Base-by-base conservation (phyloP, 768 basidiomycete genomes). In the Trametes maxima region DNA sequence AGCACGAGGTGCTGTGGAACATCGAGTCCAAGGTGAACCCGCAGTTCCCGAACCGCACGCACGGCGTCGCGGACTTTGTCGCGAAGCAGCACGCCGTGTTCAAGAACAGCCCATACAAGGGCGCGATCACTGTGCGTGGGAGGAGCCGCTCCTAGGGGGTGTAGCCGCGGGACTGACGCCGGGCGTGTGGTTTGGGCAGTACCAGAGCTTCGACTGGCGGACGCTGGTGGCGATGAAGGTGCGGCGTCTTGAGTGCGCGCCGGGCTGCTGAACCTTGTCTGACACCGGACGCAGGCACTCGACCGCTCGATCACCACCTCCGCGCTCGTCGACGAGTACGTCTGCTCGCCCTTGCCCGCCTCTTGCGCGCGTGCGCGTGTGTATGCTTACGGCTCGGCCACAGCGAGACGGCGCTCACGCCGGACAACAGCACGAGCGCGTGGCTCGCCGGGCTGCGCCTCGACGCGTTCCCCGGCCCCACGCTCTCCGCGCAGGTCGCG, bases 131-230 rank as follows among this genome's bases (percentile, higher is more conserved):
- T 5, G 89, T 89, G 65, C 60, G 84, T 67, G 39, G 40, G 12
- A 5, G 3, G 24, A 11, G 24, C 25, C 12, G 37, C 17, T 43
- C 22, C 28, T 10, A 2, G 6, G 28, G 11, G 17, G 19, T 57
- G 10, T 44, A 40, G 40, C 5, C 10, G 28, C 3, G 24, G 36
- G 10, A 35, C 46, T 63, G 44, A 47, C 16, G 25, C 14, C 10
- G n/a, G n/a, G n/a, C n/a, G n/a, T n/a, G n/a, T n/a, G n/a, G 22
- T 55, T 14, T 35, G 24, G 39, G 49, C 65, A 91, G 89, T 90
- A 84, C 65, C 89, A 94, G 76, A 89, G 88, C 67, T 91, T 92
- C 66, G 87, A 91, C 70, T 93, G 92, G 91, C 79, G 90, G 66
- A 86, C 89, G 14, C 70, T 93, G 14, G 71, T 89, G 50, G 80